Percentiles rank a stretch among this genome's conserved stretches.
Evolutionary conservation across 768 basidiomycete genomes (phyloP).

Genomic region (Pulveroboletus sp.): DNA sequence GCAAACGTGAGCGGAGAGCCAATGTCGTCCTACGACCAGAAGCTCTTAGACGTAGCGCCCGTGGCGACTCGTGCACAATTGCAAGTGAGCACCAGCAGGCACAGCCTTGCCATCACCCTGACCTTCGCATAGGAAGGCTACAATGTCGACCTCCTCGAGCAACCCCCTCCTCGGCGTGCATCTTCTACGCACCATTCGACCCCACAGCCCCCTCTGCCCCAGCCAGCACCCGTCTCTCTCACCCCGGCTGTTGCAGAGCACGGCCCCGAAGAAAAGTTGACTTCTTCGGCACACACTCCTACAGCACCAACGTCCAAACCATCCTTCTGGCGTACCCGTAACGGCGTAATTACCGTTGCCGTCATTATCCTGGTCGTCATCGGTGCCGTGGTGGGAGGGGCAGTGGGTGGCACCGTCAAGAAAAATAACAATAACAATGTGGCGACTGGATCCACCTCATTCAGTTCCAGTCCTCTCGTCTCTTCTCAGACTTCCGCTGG

Average conservation of each 20-base stretch:
- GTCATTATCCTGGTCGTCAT: slow-evolving; percentile 41
- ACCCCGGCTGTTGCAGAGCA: slow-evolving; percentile 10
- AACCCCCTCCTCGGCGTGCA: slow-evolving; percentile 21
- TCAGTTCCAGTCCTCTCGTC: background rate
- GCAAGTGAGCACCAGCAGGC: slow-evolving; percentile 38
- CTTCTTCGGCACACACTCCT: background rate
- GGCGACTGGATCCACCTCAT: background rate
- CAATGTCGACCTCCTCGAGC: slow-evolving; percentile 43
- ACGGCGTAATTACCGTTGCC: slow-evolving; percentile 39
- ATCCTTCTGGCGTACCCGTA: slow-evolving; percentile 50
- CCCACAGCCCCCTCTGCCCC: slow-evolving; percentile 3
- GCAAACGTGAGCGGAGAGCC: background rate
- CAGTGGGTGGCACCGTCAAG: slow-evolving; percentile 47
- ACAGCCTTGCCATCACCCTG: slow-evolving; percentile 6
- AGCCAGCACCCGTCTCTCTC: slow-evolving; percentile 13
- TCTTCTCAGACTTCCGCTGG: background rate
- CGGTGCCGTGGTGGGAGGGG: slow-evolving; percentile 54
- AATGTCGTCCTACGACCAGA: slow-evolving; percentile 39
- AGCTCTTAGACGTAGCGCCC: slow-evolving; percentile 38
- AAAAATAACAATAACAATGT: slow-evolving; percentile 20
- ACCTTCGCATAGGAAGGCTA: slow-evolving; percentile 46
- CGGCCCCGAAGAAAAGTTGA: slow-evolving; percentile 13
- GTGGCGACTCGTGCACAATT: slow-evolving; percentile 40
- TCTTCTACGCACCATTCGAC: slow-evolving; percentile 17
- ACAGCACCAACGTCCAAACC: background rate